phyloP scores from a whole-genome alignment of 2,329 filamentous ascomycete genomes.

The Penicillium griseofulvum region DNA sequence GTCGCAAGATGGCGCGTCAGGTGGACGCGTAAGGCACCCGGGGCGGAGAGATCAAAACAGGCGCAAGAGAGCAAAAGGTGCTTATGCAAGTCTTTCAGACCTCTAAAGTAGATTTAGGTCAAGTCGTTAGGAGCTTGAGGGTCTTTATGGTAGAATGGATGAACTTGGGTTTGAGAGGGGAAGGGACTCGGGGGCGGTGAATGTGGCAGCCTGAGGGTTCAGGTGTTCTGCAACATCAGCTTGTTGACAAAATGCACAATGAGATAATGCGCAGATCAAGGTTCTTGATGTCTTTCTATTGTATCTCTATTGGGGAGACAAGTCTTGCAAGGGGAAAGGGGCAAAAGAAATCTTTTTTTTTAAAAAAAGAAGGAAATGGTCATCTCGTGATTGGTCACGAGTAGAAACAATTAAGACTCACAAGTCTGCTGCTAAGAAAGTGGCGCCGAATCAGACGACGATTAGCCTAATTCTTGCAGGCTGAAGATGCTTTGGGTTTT shows the following conservation, averaged over 20 bases:
- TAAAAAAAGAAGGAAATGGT: neutral
- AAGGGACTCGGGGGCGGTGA: slow-evolving; percentile 27
- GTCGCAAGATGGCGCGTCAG: slow-evolving; percentile 36
- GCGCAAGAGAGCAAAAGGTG: slow-evolving; percentile 20
- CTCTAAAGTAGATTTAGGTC: slow-evolving; percentile 24
- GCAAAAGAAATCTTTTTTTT: neutral
- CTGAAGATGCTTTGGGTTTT: slow-evolving; percentile 2
- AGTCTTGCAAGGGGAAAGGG: neutral
- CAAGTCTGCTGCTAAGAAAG: slow-evolving; percentile 6
- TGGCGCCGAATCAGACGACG: slow-evolving; percentile 9
- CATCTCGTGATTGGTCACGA: slow-evolving; percentile 25
- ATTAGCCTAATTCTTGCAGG: slow-evolving; percentile 5
- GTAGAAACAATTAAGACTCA: slow-evolving; percentile 6
- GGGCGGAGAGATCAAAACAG: slow-evolving; percentile 21
- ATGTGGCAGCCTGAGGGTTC: slow-evolving; percentile 1
- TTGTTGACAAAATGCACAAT: neutral
- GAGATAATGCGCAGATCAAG: neutral
- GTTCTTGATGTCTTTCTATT: neutral
- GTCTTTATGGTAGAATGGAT: slow-evolving; percentile 18
- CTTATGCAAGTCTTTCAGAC: slow-evolving; percentile 26
- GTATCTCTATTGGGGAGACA: neutral
- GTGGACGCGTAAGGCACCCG: slow-evolving; percentile 26
- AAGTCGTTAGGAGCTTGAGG: slow-evolving; percentile 13
- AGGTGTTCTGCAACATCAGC: neutral
- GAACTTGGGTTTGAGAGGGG: slow-evolving; percentile 27